Percentiles rank a stretch among this genome's conserved stretches.
phyloP scores from a whole-genome alignment of 441 rosid genomes.

The Gossypium aridum region DNA sequence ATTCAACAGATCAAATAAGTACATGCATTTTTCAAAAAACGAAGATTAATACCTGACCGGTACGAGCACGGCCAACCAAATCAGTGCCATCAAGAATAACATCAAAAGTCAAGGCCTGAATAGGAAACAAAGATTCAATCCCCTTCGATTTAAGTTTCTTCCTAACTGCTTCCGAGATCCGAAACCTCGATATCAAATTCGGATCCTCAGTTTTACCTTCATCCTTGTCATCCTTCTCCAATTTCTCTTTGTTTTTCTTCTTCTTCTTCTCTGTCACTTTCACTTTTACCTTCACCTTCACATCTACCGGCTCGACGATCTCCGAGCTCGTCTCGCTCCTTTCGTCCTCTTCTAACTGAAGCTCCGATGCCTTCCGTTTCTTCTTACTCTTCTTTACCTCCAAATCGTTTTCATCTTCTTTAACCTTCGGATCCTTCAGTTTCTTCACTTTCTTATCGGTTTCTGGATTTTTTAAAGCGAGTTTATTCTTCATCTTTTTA shows the following conservation, averaged over 20 bases:
- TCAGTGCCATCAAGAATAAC: constrained; percentile 74
- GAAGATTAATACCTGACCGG: constrained; percentile 56
- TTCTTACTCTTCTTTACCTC: constrained; percentile 48
- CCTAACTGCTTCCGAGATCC: constrained; percentile 63
- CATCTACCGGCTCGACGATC: constrained; percentile 45
- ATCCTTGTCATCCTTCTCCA: constrained; percentile 34
- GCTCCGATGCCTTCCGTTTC: constrained; percentile 40
- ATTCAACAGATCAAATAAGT: not conserved
- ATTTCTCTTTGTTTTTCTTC: constrained; percentile 37
- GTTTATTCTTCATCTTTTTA: constrained; percentile 67
- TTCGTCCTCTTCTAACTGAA: constrained; percentile 35
- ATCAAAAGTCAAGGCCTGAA: constrained; percentile 84
- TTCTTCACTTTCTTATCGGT: constrained; percentile 27
- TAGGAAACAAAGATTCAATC: constrained; percentile 76
- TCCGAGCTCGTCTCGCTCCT: constrained; percentile 74
- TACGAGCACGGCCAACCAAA: constrained; percentile 58
- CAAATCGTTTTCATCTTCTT: constrained; percentile 23
- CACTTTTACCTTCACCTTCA: constrained; percentile 11
- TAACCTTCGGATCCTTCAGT: constrained; percentile 25
- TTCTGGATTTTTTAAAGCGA: constrained; percentile 28
- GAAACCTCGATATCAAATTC: constrained; percentile 54
- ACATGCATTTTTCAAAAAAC: not conserved
- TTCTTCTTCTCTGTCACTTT: constrained; percentile 12
- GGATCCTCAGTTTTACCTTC: constrained; percentile 52
- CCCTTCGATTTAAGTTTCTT: constrained; percentile 65